These are phyloP conservation scores for Triangularia verruculosa DNA, from an alignment of 2,329 filamentous ascomycete species.

Conservation along the genomic window DNA sequence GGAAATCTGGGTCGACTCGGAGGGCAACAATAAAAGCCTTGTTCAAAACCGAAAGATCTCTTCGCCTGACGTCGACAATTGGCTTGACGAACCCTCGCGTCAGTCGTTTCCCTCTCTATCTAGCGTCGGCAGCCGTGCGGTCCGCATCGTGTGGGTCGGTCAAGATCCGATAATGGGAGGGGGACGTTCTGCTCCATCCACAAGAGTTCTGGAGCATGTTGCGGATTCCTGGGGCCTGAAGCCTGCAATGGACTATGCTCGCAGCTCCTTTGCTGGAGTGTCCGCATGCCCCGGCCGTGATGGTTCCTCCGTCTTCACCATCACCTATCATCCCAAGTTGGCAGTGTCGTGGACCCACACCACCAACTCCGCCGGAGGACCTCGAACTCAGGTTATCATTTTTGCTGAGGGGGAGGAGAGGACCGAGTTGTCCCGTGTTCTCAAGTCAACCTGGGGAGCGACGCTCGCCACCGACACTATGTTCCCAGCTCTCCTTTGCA, in stretches of 20 bases:
- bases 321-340: constrained; percentile 40
- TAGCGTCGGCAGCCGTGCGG: constrained; percentile 7
- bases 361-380: constrained; percentile 11
- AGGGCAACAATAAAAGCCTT: background rate
- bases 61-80: constrained; percentile 19
- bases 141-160: constrained; percentile 23
- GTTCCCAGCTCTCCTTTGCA: constrained; percentile 37
- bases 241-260: constrained; percentile 31
- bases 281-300: constrained; percentile 25
- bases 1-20: constrained; percentile 22
- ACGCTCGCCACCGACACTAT: constrained; percentile 32
- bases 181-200: constrained; percentile 14
- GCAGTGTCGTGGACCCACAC: constrained; percentile 38
- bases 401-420: constrained; percentile 31
- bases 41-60: constrained; percentile 14
- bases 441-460: constrained; percentile 32
- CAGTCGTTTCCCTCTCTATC: constrained; percentile 11
- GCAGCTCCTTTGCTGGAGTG: constrained; percentile 36
- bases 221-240: constrained; percentile 16
- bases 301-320: constrained; percentile 30
- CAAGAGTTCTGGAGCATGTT: constrained; percentile 11
- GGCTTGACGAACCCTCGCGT: constrained; percentile 18
- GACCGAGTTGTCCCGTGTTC: constrained; percentile 25
- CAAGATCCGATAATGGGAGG: constrained; percentile 1
- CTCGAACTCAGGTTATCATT: constrained; percentile 33